These are phyloP conservation scores for Periconia digitata DNA, from an alignment of 2,329 filamentous ascomycete genomes.

Conservation along the genomic window DNA sequence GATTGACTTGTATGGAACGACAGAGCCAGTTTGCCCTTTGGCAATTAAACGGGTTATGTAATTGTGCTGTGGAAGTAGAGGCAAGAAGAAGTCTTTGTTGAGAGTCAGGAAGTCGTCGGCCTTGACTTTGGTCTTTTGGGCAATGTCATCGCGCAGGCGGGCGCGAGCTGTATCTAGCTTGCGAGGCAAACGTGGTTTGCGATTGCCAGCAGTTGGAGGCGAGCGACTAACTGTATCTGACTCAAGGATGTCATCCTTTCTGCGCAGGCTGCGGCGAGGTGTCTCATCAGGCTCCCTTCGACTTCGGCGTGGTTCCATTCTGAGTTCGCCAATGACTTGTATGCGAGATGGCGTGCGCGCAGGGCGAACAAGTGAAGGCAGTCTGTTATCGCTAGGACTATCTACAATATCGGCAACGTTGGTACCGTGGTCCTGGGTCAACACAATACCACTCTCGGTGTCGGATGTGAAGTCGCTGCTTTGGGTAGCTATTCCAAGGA, in stretches of 20 bases:
- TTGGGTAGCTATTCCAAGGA: conserved; percentile 1
- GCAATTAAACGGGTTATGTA: conserved; percentile 45
- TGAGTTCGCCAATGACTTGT: conserved; percentile 26
- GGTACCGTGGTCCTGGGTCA: no score
- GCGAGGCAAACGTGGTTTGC: conserved; percentile 12
- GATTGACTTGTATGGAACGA: conserved; percentile 46
- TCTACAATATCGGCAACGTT: background rate
- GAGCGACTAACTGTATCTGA: conserved; percentile 29
- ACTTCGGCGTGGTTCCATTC: conserved; percentile 34
- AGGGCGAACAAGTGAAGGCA: conserved; percentile 14
- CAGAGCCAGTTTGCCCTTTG: conserved; percentile 18
- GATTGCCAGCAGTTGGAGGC: conserved; percentile 8
- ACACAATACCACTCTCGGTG: no score
- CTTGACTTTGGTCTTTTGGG: conserved; percentile 45
- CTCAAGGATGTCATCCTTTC: conserved; percentile 29
- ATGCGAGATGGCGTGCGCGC: conserved; percentile 9
- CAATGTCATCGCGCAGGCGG: conserved; percentile 46
- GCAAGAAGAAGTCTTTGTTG: conserved; percentile 50
- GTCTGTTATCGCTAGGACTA: conserved; percentile 20
- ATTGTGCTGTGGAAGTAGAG: conserved; percentile 48
- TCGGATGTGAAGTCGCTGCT: conserved; percentile 3
- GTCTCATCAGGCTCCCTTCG: conserved; percentile 14
- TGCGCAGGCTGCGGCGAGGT: conserved; percentile 25
- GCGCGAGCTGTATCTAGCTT: conserved; percentile 44
- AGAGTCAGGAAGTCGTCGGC: conserved; percentile 50